Evolutionary conservation across 2,329 filamentous ascomycete genomes (phyloP).

Genomic region (Diaporthe batatas): DNA sequence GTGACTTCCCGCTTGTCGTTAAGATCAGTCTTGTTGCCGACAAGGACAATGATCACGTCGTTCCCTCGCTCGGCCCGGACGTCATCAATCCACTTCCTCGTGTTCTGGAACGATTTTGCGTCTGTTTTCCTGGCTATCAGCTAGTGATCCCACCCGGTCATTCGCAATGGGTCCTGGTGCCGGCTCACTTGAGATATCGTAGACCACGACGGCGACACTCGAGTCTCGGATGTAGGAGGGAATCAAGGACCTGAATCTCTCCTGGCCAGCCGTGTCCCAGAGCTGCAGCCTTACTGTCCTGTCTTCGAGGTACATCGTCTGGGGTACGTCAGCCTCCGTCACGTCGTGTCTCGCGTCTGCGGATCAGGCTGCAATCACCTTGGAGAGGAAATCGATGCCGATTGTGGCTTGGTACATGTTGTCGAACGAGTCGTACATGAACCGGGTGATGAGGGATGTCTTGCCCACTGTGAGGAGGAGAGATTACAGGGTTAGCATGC

Average conservation of each 20-base stretch:
- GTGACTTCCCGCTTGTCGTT: conserved; percentile 99
- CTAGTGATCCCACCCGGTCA: conserved; percentile 11
- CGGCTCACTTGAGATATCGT: conserved; percentile 89
- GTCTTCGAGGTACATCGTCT: conserved; percentile 99
- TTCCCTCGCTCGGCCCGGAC: conserved; percentile 96
- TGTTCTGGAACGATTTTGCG: conserved; percentile 98
- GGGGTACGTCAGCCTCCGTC: conserved; percentile 32
- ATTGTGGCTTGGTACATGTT: conserved; percentile 99
- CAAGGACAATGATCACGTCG: conserved; percentile 98
- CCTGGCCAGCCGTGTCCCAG: conserved; percentile 98
- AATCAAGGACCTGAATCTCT: conserved; percentile 96
- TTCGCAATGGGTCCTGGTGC: conserved; percentile 27
- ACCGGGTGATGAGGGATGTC: conserved; percentile 97
- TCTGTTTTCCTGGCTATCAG: conserved; percentile 60
- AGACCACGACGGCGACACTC: conserved; percentile 97
- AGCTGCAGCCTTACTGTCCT: conserved; percentile 96
- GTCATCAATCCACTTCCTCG: conserved; percentile 99
- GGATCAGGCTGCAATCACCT: conserved; percentile 66
- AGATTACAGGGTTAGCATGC: not conserved
- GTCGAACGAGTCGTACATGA: conserved; percentile 99
- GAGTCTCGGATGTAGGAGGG: conserved; percentile 99
- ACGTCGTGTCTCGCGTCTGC: conserved; percentile 46
- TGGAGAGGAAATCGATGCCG: conserved; percentile 98
- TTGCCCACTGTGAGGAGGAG: conserved; percentile 82
- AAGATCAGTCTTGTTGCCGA: conserved; percentile 99